Base-by-base conservation (phyloP, 495 filamentous ascomycete species). In the Poronia punctata region DNA sequence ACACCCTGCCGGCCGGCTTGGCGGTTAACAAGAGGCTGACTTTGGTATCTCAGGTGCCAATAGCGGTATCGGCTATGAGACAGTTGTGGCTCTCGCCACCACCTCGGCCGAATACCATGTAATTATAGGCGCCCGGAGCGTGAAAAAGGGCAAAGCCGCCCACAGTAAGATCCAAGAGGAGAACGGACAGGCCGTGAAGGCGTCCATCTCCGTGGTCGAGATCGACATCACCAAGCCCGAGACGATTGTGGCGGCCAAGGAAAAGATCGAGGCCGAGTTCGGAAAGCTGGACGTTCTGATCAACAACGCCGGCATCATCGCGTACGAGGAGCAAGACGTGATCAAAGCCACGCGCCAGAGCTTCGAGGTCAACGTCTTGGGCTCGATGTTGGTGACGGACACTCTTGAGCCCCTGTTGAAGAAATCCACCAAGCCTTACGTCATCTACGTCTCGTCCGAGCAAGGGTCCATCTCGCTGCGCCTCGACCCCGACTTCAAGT, bases 351-450 rank as follows among this genome's bases (percentile, higher is more conserved):
- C 26, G 7, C 63, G 46, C 50, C 45, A 56, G 17, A 60, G 65
- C n/a, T 74, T 72, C 64, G 61, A 70, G 38, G 60, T 69, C 36
- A 78, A 78, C 53, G 54, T 57, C 0, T 56, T 65, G 20, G 64
- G 67, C n/a, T 60, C 71, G 0, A 57, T 65, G 1, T 46, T 71
- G 37, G 21, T 75, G 11, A 72, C 71, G 0, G 44, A 55, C 4
- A 63, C 54, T 1, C 61, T 75, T 32, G 50, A 57, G 25, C 71
- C 68, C 1, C 60, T 77, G 0, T 54, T 77, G 1, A 53, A 71
- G 7, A 44, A 64, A 31, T 61, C 59, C 7, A 8, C 44, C 20
- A 57, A 60, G 4, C 53, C 72, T 7, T 31, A 66, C 6, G 66
- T 76, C 45, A 53, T 75, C 39, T 67, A 71, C 43, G 55, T 71